Percentiles rank a stretch among this genome's conserved stretches.
These are phyloP conservation scores for Sporisorium graminicola DNA, from an alignment of 1,284 basidiomycete species.

Conservation along the genomic window DNA sequence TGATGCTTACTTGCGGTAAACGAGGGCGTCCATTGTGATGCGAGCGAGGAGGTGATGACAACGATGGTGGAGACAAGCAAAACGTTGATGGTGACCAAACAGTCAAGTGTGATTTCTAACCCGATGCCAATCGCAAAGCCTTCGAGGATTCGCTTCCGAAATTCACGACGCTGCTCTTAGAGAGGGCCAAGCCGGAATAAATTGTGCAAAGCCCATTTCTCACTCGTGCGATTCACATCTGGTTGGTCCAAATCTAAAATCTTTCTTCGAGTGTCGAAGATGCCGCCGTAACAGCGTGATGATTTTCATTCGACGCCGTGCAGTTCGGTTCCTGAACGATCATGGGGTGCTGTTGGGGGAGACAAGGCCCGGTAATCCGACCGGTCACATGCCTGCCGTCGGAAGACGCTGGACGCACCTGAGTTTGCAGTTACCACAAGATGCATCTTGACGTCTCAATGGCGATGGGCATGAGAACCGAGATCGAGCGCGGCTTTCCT, in stretches of 20 bases:
- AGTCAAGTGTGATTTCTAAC: neutral
- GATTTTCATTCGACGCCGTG: neutral
- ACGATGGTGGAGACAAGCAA: conserved; percentile 21
- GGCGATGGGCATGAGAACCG: too few relatives aligned
- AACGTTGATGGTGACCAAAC: conserved; percentile 25
- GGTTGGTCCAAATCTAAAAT: too few relatives aligned
- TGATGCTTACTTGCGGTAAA: conserved; percentile 57
- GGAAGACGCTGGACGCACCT: conserved; percentile 1
- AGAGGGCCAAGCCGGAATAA: conserved; percentile 30
- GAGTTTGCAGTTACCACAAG: neutral
- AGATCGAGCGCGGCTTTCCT: too few relatives aligned
- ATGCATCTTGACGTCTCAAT: conserved; percentile 2
- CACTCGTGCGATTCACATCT: conserved; percentile 27
- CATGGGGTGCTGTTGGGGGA: neutral
- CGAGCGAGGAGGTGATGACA: conserved; percentile 13
- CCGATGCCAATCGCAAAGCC: conserved; percentile 11
- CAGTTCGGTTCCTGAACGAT: neutral
- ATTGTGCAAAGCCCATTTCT: neutral
- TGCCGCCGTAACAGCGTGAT: neutral
- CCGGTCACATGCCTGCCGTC: neutral
- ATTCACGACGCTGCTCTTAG: neutral
- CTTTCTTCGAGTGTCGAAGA: neutral
- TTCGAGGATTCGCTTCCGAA: conserved; percentile 43
- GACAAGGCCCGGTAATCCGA: neutral
- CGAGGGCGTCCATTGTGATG: conserved; percentile 59